Conservation (phyloP, 495 filamentous ascomycete species). For the Xylaria intraflava region DNA sequence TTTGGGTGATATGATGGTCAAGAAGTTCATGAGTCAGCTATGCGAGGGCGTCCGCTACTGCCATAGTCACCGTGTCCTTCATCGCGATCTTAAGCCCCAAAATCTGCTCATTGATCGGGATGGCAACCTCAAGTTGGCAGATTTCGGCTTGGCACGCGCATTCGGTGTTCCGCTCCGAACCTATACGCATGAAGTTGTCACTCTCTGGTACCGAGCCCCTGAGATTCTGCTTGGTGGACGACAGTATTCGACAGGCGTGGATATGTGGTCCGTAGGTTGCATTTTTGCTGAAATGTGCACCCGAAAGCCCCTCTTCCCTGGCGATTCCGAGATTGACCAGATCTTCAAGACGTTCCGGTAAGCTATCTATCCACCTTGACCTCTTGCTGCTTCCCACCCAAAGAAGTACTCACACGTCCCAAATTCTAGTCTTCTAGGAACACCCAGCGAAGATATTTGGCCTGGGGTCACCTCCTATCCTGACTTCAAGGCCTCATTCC, state of each 20-base stretch:
- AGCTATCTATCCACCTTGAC: constrained; percentile 14
- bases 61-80: constrained; percentile 88
- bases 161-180: constrained; percentile 95
- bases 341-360: constrained; percentile 99
- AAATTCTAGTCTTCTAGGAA: constrained; percentile 68
- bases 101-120: constrained; percentile 93
- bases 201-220: constrained; percentile 95
- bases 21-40: constrained; percentile 95
- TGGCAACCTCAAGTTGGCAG: constrained; percentile 92
- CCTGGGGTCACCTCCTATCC: constrained; percentile 96
- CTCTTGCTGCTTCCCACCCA: neutral
- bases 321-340: constrained; percentile 98
- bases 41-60: constrained; percentile 89
- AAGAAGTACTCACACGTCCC: neutral
- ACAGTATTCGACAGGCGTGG: constrained; percentile 96
- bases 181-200: constrained; percentile 98
- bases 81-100: constrained; percentile 96
- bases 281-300: constrained; percentile 99
- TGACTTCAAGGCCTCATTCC: constrained; percentile 95
- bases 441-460: constrained; percentile 82
- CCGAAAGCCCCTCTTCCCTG: constrained; percentile 92
- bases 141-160: constrained; percentile 93
- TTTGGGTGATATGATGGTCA: constrained; percentile 83
- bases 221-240: constrained; percentile 96
- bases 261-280: constrained; percentile 98